phyloP scores from a whole-genome alignment of 306 rosid species.

The Citrullus amarus region DNA sequence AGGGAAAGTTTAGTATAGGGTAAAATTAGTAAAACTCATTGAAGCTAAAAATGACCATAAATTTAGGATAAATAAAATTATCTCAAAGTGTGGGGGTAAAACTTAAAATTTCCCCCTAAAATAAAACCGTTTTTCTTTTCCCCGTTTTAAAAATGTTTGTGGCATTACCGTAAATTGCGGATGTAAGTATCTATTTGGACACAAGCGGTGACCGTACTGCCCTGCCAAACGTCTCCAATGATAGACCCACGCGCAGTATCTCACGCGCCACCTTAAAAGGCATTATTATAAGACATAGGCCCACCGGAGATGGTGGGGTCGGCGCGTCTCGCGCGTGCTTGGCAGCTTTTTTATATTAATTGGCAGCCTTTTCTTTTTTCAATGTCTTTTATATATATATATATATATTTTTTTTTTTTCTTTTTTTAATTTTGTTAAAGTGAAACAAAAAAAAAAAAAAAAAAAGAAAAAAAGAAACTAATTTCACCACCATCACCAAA shows the following conservation, averaged over 20 bases:
- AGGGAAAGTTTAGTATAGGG: too few species aligned
- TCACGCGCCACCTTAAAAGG: slow-evolving; percentile 2
- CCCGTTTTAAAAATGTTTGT: too few species aligned
- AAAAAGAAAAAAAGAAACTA: not conserved
- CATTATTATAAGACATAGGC: not conserved
- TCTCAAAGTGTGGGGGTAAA: too few species aligned
- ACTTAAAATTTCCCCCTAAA: too few species aligned
- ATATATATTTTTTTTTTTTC: not conserved
- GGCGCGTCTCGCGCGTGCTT: not conserved
- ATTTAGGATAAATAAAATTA: too few species aligned
- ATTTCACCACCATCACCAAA: not conserved
- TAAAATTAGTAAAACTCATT: too few species aligned
- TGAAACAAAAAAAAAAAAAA: not conserved
- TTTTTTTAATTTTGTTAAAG: not conserved
- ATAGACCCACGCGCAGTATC: not conserved
- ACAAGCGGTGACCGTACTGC: not conserved
- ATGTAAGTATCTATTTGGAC: not conserved
- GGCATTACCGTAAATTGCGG: slow-evolving; percentile 1
- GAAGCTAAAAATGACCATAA: too few species aligned
- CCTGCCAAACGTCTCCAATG: not conserved
- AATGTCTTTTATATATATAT: not conserved
- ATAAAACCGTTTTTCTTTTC: too few species aligned
- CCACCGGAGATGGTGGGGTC: not conserved
- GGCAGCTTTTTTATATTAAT: not conserved
- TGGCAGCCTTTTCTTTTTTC: slow-evolving; percentile 1